Evolutionary conservation across 2,329 filamentous ascomycete species (phyloP), one percentile per base, ranked within the genome.

Genomic region (Cladobotryum mycophilum): DNA sequence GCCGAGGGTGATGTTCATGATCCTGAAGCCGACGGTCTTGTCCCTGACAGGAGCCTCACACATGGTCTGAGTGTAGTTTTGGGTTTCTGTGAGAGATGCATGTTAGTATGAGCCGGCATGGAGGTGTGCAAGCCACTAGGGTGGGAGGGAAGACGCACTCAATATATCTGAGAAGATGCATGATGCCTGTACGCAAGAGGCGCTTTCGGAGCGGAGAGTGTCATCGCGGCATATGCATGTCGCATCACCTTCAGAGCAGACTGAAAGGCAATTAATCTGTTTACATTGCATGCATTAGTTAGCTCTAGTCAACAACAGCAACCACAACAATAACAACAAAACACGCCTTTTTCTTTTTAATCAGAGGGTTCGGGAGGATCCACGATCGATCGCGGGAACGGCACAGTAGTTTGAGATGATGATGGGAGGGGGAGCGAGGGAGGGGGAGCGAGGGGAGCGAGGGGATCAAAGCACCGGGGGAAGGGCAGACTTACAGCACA

Each of bases 1-100:
- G 35, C 53, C 54, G 45, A 61, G 52, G 22, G 55, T 35, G 36
- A 57, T 13, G n/a, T 38, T 51, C 51, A 53, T 44, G 5, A 35
- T 17, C 30, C 44, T 50, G 38, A 46, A 53, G 12, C 35, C 17
- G 20, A 8, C 14, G 15, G 51, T 20, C 4, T 22, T 42, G 18
- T 53, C 43, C 18, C 51, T 33, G 9, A 41, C 13, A 11, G 47
- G 43, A n/a, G 41, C 22, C 18, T 22, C 14, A 13, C 51, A 53
- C 14, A 37, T 9, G 9, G 15, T 34, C 20, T 49, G 33, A 4
- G 47, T 46, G 37, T 50, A 18, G 18, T 40, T 53, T 37, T 38
- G 46, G 8, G 46, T 49, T 7, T 9, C 50, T 52, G 25, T 7
- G 25, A 47, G 3, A 3, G 4, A 15, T 30, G 9, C 6, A 6